A percentile compares a stretch with the other conserved stretches of the same genome.
phyloP scores from a whole-genome alignment of 2,329 filamentous ascomycete species.

The Talaromyces sp. region DNA sequence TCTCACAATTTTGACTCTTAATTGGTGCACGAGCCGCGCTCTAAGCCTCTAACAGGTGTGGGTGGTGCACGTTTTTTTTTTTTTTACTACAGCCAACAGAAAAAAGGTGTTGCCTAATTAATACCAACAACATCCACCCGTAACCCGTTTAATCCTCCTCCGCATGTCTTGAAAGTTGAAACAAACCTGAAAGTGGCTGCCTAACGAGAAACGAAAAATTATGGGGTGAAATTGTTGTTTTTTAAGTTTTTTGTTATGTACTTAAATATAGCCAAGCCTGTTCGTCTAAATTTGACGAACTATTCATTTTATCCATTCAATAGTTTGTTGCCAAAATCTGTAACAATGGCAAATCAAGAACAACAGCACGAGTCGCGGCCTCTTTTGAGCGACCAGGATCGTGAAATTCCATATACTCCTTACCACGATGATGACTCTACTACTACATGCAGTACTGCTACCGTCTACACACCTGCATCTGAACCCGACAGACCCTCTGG shows the following conservation, averaged over 20 bases:
- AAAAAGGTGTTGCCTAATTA: neutral
- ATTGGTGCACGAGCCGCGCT: neutral
- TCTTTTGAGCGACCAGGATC: neutral
- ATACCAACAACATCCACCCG: no score
- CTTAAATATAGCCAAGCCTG: neutral
- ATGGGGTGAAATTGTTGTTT: neutral
- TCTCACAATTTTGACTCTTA: neutral
- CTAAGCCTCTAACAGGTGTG: neutral
- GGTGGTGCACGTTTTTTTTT: no score
- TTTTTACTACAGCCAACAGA: neutral
- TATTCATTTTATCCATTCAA: neutral
- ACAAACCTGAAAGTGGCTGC: neutral
- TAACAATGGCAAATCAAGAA: neutral
- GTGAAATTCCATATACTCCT: neutral
- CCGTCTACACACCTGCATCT: neutral
- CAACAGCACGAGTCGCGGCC: neutral
- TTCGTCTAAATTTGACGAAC: neutral
- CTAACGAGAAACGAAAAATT: neutral
- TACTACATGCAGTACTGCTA: neutral
- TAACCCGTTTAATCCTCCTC: no score
- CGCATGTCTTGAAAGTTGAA: neutral
- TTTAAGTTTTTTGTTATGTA: neutral
- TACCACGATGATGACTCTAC: neutral
- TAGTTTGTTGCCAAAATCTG: neutral
- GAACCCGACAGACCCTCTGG: neutral